Base-by-base conservation (phyloP, 2,329 filamentous ascomycete species). In the Tolypocladium ovalisporum region DNA sequence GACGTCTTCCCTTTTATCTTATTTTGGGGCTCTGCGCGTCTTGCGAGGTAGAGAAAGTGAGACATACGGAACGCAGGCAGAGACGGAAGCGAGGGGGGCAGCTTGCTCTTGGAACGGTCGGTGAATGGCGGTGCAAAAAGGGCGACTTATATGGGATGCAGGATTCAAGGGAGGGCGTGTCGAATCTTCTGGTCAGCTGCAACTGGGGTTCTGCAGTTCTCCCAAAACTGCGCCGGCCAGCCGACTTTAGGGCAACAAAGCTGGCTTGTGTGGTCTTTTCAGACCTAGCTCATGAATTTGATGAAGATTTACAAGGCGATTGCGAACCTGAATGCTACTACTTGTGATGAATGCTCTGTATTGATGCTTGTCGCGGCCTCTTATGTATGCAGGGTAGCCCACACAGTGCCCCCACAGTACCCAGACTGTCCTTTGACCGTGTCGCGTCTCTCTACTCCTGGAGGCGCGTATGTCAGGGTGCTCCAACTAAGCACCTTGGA, bases 261-360 rank as follows among this genome's bases (percentile, higher is more conserved):
- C 19, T 34, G 47, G 19, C 47, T 29, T 32, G 24, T 29, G 15
- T 39, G 35, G 36, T 37, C 36, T 44, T 55, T 56, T 32, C 24
- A 55, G 37, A 13, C n/a, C 39, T 55, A 59, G 55, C 47, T 55
- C 47, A 59, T 55, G 58, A 59, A 59, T 32, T 59, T 59, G 44
- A 59, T 36, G 58, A 59, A 44, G 53, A 56, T 36, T 53, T 49
- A 40, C 42, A 54, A 24, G 19, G 47, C 19, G 3, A 6, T 9
- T 34, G 29, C 17, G 7, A n/a, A n/a, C 40, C 40, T 6, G 36
- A 13, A n/a, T n/a, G n/a, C n/a, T n/a, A n/a, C n/a, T n/a, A n/a
- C 19, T 40, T 40, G 19, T 34, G 32, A 34, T 4, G 9, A 34
- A 34, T 4, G 19, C 37, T n/a, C 17, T 10, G 17, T 10, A 17